These are phyloP conservation scores for Alternaria sp. DNA, from an alignment of 2,329 filamentous ascomycete species.

Conservation along the genomic window DNA sequence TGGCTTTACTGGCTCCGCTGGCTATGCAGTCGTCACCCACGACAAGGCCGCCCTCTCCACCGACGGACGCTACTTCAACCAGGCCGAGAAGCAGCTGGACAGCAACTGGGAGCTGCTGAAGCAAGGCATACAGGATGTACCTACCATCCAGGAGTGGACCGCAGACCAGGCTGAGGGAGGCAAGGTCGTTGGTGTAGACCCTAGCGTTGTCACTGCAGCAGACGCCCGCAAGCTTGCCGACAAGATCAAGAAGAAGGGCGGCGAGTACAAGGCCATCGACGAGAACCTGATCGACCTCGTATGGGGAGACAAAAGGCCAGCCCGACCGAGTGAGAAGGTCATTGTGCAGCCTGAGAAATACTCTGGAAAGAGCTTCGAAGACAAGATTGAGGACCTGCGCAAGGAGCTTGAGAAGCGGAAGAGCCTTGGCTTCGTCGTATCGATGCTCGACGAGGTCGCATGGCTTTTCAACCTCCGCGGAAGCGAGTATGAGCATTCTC, in stretches of 20 bases:
- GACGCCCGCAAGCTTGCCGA: conserved; percentile 79
- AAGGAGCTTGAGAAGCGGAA: conserved; percentile 93
- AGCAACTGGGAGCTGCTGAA: conserved; percentile 90
- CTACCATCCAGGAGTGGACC: conserved; percentile 96
- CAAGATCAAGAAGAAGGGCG: conserved; percentile 85
- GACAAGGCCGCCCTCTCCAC: conserved; percentile 90
- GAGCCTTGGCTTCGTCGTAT: conserved; percentile 83
- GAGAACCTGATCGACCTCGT: conserved; percentile 89
- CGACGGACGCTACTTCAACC: conserved; percentile 97
- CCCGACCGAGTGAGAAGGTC: conserved; percentile 76
- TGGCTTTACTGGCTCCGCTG: conserved; percentile 93
- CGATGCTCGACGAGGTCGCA: conserved; percentile 94
- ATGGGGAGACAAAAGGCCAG: conserved; percentile 79
- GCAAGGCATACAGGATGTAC: conserved; percentile 90
- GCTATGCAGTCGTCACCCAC: conserved; percentile 85
- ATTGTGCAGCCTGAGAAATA: conserved; percentile 74
- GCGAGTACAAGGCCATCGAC: conserved; percentile 75
- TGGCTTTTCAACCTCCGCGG: conserved; percentile 99
- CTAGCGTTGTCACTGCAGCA: conserved; percentile 79
- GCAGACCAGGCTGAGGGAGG: conserved; percentile 84
- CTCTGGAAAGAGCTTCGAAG: conserved; percentile 79
- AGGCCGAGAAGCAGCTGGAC: conserved; percentile 89
- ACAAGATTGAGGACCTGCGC: conserved; percentile 85
- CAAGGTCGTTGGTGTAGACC: conserved; percentile 89
- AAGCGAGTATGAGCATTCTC: conserved; percentile 65